phyloP scores from a whole-genome alignment of 257 asterid species.

The Capsicum baccatum region DNA sequence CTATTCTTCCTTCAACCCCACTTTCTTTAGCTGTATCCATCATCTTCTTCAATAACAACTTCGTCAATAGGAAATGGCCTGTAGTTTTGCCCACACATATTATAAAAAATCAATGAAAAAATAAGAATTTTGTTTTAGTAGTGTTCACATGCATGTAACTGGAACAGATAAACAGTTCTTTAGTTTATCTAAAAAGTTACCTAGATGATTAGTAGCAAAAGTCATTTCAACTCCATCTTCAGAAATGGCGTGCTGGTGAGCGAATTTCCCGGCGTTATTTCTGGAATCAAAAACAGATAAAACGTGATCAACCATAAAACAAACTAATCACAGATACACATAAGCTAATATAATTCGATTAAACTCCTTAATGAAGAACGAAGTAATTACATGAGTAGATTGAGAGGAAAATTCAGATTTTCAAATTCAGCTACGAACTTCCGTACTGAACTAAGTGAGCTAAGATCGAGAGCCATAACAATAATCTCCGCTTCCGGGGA shows the following conservation, averaged over 20 bases:
- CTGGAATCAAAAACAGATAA: constrained; percentile 41
- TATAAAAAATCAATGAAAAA: background rate
- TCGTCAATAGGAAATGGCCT: constrained; percentile 91
- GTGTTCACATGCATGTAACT: constrained; percentile 2
- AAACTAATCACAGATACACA: background rate
- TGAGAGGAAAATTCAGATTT: constrained; percentile 70
- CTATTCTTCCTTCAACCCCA: constrained; percentile 85
- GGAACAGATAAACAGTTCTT: background rate
- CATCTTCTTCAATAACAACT: constrained; percentile 77
- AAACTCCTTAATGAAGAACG: background rate
- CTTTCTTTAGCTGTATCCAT: constrained; percentile 56
- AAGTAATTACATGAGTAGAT: constrained; percentile 71
- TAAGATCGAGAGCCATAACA: constrained; percentile 86
- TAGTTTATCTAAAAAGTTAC: constrained; percentile 34
- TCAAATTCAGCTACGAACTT: constrained; percentile 70
- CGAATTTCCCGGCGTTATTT: constrained; percentile 96
- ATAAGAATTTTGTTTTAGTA: too few species aligned
- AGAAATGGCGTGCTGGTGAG: constrained; percentile 72
- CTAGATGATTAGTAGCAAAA: constrained; percentile 89
- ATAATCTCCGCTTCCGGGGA: constrained; percentile 66
- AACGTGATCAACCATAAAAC: background rate
- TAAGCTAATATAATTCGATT: background rate
- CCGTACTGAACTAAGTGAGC: constrained; percentile 72
- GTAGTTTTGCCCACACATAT: background rate
- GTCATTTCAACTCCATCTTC: constrained; percentile 99